phyloP scores from a whole-genome alignment of 192 early-diverging fungal genomes.

The Diversispora epigaea region DNA sequence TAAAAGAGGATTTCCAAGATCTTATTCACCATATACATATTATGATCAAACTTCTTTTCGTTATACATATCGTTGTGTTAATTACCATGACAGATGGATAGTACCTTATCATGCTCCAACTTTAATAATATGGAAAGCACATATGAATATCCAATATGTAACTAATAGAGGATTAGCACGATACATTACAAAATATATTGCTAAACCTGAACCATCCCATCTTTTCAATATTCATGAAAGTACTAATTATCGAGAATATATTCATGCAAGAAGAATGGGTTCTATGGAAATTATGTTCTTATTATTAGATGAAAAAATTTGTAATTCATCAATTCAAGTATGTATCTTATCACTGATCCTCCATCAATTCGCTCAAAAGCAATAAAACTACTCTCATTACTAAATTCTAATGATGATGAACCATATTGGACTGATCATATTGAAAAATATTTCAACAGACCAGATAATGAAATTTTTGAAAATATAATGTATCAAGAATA shows the following conservation, averaged over 20 bases:
- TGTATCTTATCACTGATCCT: neutral
- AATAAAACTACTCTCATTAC: neutral
- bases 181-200: constrained; percentile 2
- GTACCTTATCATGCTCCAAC: neutral
- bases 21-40: too few relatives aligned
- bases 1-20: too few relatives aligned
- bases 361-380: neutral
- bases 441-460: too few relatives aligned
- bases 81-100: neutral
- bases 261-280: too few relatives aligned
- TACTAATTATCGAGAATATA: too few relatives aligned
- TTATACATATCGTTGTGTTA: too few relatives aligned
- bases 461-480: neutral
- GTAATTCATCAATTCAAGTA: constrained; percentile 9
- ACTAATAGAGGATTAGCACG: neutral
- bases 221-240: too few relatives aligned
- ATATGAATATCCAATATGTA: neutral
- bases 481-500: neutral
- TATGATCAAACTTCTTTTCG: too few relatives aligned
- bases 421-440: neutral
- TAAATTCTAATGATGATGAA: neutral
- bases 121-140: neutral
- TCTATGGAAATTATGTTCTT: too few relatives aligned
- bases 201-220: constrained; percentile 3
- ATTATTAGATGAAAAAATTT: too few relatives aligned